Base-by-base conservation (phyloP, 2,329 filamentous ascomycete species). In the Xylaria sp. region DNA sequence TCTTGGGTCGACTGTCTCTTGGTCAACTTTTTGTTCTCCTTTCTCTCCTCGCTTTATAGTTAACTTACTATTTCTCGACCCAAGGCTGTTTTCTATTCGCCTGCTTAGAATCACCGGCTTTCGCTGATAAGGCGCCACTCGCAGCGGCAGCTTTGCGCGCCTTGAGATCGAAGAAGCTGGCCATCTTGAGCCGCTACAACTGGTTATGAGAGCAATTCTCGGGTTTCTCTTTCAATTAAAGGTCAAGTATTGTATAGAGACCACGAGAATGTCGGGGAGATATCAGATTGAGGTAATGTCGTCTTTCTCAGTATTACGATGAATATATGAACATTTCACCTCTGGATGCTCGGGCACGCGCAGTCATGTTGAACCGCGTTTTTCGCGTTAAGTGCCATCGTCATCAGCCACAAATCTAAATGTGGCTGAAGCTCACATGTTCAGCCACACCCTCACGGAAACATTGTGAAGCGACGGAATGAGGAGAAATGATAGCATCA, bases 11-110 rank as follows among this genome's bases (percentile, higher is more conserved):
- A 74, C 93, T 97, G 66, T 2, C 37, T 8, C 2, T 39, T n/a
- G 52, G 69, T 78, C 57, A 78, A 71, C 61, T 30, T 4, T 6
- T 11, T 37, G 16, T 34, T 23, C 8, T 8, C 13, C 11, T 23
- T 13, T 30, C 23, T 13, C 23, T 30, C 23, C 1, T 30, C 4
- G 23, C 23, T 30, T 30, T 30, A 5, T 30, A 30, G 23, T 5
- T 30, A 30, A 64, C 82, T 64, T 80, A 96, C 93, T 97, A 97
- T 90, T 97, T 97, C 79, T 97, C 94, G 56, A 97, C 93, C 94
- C 94, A 99, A 69, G 94, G 94, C 71, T 97, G 93, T 67, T 87
- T 80, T 70, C 83, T 83, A 66, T 81, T 81, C 35, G 79, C 79
- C 61, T 89, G 85, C 71, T 84, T 88, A 70, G 80, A 81, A 60